phyloP scores from a whole-genome alignment of 106 monocot genomes.

The Dendrobium chrysotoxum region DNA sequence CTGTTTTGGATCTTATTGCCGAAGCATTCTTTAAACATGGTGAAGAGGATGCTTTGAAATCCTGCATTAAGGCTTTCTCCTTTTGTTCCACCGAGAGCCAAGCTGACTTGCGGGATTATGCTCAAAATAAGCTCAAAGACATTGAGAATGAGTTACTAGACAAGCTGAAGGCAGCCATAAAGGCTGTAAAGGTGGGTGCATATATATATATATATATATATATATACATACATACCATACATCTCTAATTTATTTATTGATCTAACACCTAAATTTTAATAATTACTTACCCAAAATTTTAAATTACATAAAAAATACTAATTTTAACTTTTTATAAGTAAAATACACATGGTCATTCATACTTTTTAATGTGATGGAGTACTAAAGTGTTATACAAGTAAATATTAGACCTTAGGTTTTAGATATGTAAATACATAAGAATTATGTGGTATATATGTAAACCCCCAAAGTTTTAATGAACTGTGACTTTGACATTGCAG shows the following conservation, averaged over 20 bases:
- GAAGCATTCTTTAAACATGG: constrained; percentile 97
- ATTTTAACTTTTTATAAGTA: too few relatives aligned
- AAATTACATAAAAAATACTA: too few relatives aligned
- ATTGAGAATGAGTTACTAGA: constrained; percentile 74
- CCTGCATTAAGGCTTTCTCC: constrained; percentile 72
- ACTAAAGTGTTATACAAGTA: too few relatives aligned
- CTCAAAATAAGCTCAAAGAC: constrained; percentile 78
- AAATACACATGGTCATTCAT: too few relatives aligned
- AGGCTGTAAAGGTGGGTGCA: constrained; percentile 60
- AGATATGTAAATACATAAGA: too few relatives aligned
- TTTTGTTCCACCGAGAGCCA: constrained; percentile 85
- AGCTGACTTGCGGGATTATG: constrained; percentile 87
- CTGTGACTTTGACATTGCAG: constrained; percentile 38
- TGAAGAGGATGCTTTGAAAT: constrained; percentile 80
- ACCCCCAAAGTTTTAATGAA: neutral
- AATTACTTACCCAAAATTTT: too few relatives aligned
- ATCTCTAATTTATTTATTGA: too few relatives aligned
- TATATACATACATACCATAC: too few relatives aligned
- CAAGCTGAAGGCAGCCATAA: constrained; percentile 80
- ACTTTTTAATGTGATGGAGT: too few relatives aligned
- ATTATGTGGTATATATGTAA: too few relatives aligned
- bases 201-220: neutral
- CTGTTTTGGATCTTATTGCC: constrained; percentile 57
- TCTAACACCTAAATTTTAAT: too few relatives aligned
- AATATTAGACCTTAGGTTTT: too few relatives aligned